Base-by-base conservation (phyloP, 257 asterid species). In the Cruciata laevipes region DNA sequence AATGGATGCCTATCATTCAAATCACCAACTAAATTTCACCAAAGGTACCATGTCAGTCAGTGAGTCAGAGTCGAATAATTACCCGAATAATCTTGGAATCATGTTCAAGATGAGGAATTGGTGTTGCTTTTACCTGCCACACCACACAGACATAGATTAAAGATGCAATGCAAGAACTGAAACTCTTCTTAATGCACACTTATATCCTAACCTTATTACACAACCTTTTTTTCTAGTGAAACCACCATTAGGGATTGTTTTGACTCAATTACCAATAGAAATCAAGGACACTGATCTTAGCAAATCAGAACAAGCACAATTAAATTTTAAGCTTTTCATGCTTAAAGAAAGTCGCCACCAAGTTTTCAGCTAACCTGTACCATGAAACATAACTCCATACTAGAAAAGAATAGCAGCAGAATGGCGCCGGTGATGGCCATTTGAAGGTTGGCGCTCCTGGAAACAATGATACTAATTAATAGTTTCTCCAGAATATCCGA, bases 41-140 rank as follows among this genome's bases (percentile, higher is more conserved):
- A 52, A 63, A 20, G 64, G 14, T 14, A 30, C 23, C n/a, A 9
- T 14, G 17, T 33, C n/a, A 9, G 30, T 31, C 2, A 24, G 33
- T 21, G 10, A 58, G 71, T 53, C 57, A 27, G 30, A 27, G 35
- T 55, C 57, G 37, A 53, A 53, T 25, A 52, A 74, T 63, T 76
- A 87, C 95, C 95, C 80, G 91, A 78, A 87, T 91, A 74, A 87
- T 83, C 78, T 63, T 71, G 35, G 71, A 66, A 12, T 73, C 72
- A 66, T 58, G 42, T 49, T 44, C 62, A 6, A 66, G 63, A 31
- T 7, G 64, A 30, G 63, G 71, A 66, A 10, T 66, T 27, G 65
- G 61, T 40, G 57, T 49, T 23, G 68, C 68, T 30, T 44, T 47
- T 31, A 63, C 70, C 75, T 63, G 69, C 17, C 11, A 53, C 64